Evolutionary conservation across 768 basidiomycete species (phyloP), one percentile per base, ranked within the genome.

Genomic region (Candolleomyces aberdarensis): DNA sequence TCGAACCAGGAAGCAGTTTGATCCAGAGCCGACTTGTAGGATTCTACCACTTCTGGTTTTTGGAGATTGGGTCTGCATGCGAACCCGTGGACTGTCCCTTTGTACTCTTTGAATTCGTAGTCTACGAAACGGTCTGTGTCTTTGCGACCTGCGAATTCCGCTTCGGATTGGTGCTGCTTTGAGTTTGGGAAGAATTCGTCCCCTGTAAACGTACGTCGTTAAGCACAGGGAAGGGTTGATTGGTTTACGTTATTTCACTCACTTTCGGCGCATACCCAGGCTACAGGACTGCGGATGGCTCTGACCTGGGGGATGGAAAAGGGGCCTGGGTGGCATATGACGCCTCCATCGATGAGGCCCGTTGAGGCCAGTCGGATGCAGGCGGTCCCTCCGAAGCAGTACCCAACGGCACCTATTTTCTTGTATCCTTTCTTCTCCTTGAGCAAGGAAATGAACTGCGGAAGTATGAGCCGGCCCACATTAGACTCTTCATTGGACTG

Each of bases 261-360:
- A 78, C 78, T 77, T 72, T 80, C 76, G 6, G 78, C 75, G 57
- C 74, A 80, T 41, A 74, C 68, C 78, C 78, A 80, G 0, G 76
- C 65, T 2, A 66, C 60, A 1, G 78, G 77, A n/a, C 75, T 72
- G 51, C 75, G 75, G 22, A 81, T 74, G 3, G 73, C 70, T 51
- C 75, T 70, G 0, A 76, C 65, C 46, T 78, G 67, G 6, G 70
- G 66, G 8, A 76, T 46, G 5, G 71, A 71, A 52, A 77, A 71
- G 5, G 57, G 61, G 0, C 74, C 76, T 8, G 80, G 80, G 65
- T 83, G 80, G 39, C 71, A 75, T 19, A 82, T 70, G 17, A 82
- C 75, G 10, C 76, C 66, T 51, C 74, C 76, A 48, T 80, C 62
- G 1, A 82, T 65, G 14, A 73, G 66, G 46, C 67, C 72, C 3